Conservation (phyloP, 352 stramenopile species). For the Phytophthora lateralis region DNA sequence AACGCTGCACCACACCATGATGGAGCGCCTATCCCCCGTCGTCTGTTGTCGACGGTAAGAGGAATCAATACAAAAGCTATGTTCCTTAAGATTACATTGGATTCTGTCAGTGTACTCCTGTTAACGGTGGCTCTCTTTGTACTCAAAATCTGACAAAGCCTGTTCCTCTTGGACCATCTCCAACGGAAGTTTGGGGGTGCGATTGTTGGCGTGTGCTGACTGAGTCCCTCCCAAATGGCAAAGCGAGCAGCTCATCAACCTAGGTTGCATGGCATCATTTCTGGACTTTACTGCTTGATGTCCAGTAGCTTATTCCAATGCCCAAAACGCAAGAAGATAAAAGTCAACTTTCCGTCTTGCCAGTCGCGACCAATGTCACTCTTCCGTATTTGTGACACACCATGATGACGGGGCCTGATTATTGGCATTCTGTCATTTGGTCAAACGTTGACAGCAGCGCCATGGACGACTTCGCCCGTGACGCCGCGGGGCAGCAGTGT, state of each 20-base stretch:
- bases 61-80: neutral
- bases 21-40: conserved; percentile 34
- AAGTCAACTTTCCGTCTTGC: neutral
- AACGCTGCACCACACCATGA: conserved; percentile 39
- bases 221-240: neutral
- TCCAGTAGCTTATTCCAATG: neutral
- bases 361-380: neutral
- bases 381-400: neutral
- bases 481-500: conserved; percentile 4
- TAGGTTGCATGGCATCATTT: neutral
- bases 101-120: too few species aligned
- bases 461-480: conserved; percentile 12
- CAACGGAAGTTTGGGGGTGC: neutral
- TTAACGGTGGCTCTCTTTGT: too few species aligned
- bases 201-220: neutral
- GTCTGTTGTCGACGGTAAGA: conserved; percentile 31
- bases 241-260: neutral
- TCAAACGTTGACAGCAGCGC: neutral
- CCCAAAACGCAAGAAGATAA: too few species aligned
- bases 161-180: too few species aligned
- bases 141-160: neutral
- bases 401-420: conserved; percentile 13
- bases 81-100: neutral
- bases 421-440: conserved; percentile 9
- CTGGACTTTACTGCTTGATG: neutral